A percentile compares a stretch with the other conserved stretches of the same genome.
phyloP scores from a whole-genome alignment of 2,329 filamentous ascomycete genomes.

The Didymella keratinophila region DNA sequence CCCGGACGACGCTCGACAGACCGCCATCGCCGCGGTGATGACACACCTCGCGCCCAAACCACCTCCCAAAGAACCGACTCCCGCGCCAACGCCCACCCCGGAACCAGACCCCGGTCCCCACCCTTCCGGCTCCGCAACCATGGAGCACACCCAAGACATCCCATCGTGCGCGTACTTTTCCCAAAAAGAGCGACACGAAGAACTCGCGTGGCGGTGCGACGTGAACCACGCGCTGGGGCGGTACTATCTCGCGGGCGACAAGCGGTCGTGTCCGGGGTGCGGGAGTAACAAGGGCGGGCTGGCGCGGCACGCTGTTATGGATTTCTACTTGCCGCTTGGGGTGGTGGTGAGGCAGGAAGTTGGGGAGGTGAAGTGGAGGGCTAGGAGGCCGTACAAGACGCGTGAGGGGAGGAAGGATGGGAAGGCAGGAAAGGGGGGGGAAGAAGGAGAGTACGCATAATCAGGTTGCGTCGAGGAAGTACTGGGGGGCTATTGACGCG shows the following conservation, averaged over 20 bases:
- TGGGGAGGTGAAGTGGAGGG: slow-evolving; percentile 25
- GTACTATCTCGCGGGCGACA: slow-evolving; percentile 42
- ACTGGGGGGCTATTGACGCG: slow-evolving; percentile 27
- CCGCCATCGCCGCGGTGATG: background rate
- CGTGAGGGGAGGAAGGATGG: background rate
- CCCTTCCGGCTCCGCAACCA: background rate
- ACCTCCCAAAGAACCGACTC: background rate
- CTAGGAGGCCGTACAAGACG: slow-evolving; percentile 30
- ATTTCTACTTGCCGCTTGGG: slow-evolving; percentile 37
- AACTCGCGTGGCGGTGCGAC: slow-evolving; percentile 40
- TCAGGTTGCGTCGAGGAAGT: slow-evolving; percentile 32
- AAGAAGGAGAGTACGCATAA: slow-evolving; percentile 28
- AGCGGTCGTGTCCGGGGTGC: slow-evolving; percentile 35
- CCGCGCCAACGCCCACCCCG: background rate
- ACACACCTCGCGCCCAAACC: background rate
- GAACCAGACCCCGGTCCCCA: background rate
- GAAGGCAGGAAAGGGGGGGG: background rate
- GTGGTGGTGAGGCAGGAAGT: slow-evolving; percentile 31
- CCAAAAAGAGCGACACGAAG: background rate
- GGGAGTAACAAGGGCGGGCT: slow-evolving; percentile 23
- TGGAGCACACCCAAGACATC: background rate
- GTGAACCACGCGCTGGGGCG: slow-evolving; percentile 39
- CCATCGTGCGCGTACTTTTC: background rate
- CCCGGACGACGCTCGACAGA: background rate
- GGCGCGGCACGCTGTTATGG: slow-evolving; percentile 30